Evolutionary conservation across 345 rosid genomes (phyloP).

Genomic region (Salix dunnii): DNA sequence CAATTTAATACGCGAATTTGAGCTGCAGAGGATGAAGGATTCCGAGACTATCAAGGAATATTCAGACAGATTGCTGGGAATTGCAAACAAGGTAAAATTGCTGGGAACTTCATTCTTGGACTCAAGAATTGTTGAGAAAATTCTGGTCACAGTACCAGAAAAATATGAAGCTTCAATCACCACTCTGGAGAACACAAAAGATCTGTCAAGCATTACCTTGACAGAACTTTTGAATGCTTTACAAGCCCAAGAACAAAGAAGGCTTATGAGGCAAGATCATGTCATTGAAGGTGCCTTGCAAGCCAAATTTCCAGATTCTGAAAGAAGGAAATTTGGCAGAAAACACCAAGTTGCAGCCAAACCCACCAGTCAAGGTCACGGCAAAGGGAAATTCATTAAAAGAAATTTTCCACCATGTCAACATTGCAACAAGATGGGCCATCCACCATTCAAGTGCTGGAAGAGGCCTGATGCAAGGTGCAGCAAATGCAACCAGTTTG

Average conservation of each 20-base stretch:
- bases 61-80: not conserved
- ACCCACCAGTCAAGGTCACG: no score
- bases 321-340: fast-evolving
- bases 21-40: not conserved
- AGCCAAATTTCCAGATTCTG: not conserved
- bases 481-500: no score
- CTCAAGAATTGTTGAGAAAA: no score
- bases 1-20: not conserved
- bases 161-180: not conserved
- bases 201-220: not conserved
- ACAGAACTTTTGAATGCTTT: not conserved
- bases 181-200: no score
- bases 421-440: no score
- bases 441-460: no score
- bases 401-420: no score
- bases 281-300: not conserved
- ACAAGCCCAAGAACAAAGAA: not conserved
- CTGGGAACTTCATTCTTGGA: no score
- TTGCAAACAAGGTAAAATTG: not conserved
- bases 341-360: not conserved
- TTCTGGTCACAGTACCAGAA: not conserved
- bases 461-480: no score
- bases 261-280: not conserved
- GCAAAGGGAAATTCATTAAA: no score
- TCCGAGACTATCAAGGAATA: not conserved